A percentile compares a stretch with the other conserved stretches of the same genome.
Conservation (phyloP, 495 filamentous ascomycete species). For the Tetracladium marchalianum region DNA sequence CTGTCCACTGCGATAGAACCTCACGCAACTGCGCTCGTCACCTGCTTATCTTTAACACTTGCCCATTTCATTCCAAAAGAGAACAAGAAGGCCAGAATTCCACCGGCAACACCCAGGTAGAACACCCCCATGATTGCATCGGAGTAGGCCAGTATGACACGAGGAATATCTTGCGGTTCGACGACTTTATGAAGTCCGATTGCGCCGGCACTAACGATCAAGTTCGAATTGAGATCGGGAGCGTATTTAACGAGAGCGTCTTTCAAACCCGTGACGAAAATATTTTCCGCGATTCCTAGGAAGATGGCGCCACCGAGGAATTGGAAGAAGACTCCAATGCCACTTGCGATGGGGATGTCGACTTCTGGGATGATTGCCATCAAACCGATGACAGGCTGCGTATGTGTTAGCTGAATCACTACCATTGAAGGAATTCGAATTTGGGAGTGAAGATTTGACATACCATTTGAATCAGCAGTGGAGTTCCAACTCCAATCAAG, state of each 20-base stretch:
- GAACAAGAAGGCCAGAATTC: conserved; percentile 3
- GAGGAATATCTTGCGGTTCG: neutral
- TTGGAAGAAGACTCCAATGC: conserved; percentile 26
- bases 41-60: conserved; percentile 9
- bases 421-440: neutral
- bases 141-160: conserved; percentile 8
- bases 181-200: conserved; percentile 39
- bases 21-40: too few species aligned
- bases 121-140: conserved; percentile 8
- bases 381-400: conserved; percentile 7
- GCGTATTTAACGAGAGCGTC: conserved; percentile 22
- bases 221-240: conserved; percentile 29
- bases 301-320: conserved; percentile 39
- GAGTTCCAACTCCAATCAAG: conserved; percentile 6
- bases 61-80: conserved; percentile 14
- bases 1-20: too few species aligned
- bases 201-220: conserved; percentile 39
- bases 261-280: conserved; percentile 34
- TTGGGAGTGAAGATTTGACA: neutral
- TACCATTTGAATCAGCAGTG: conserved; percentile 12
- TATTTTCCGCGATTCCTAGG: conserved; percentile 32
- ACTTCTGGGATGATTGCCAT: conserved; percentile 9
- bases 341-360: conserved; percentile 9
- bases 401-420: neutral
- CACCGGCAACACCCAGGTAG: conserved; percentile 4